Evolutionary conservation across 768 basidiomycete genomes (phyloP), one percentile per base, ranked within the genome.

Genomic region (Lentinus tigrinus): DNA sequence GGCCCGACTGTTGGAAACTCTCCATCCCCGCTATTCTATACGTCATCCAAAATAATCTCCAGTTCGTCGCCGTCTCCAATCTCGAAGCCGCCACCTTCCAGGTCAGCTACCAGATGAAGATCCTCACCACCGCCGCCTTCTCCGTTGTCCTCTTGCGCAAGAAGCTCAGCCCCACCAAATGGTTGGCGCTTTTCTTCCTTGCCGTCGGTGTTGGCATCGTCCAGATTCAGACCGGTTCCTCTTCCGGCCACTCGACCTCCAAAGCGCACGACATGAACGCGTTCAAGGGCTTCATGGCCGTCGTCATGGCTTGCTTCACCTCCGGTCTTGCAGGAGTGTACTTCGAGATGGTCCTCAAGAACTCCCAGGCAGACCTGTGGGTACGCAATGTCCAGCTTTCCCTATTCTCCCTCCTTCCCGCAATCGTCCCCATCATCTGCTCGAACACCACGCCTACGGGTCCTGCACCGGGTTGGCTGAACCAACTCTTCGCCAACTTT

Each of bases 31-130:
- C 96, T 51, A 91, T 97, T 69, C 85, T 98, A 68, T 98, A 97
- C 60, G 91, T 94, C 69, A 85, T 95, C 59, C 93, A 98, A 78
- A 96, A 96, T 77, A 93, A 93, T 77, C 79, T 98, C 34, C 95
- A 97, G 74, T 98, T 93, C 72, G 88, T 95, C 52, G 95, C 95
- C 34, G 93, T 91, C 5, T 88, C 91, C 42, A 98, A 98, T 73
- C 78, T 98, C 59, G 89, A 94, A 63, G 94, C 92, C 16, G 95
- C 95, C 21, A 97, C 95, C 16, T 98, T 98, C 74, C 95, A 97
- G 73, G 94, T 96, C 70, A 92, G 87, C 43, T 95, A 95, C 73
- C 94, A 96, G 72, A 96, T 96, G 94, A 96, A 96, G 74, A 94
- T 96, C 68, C 85, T 96, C 63, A 95, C 94, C 37, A 96, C 94